Base-by-base conservation (phyloP, 768 basidiomycete genomes). In the Leucocoprinus sp. region DNA sequence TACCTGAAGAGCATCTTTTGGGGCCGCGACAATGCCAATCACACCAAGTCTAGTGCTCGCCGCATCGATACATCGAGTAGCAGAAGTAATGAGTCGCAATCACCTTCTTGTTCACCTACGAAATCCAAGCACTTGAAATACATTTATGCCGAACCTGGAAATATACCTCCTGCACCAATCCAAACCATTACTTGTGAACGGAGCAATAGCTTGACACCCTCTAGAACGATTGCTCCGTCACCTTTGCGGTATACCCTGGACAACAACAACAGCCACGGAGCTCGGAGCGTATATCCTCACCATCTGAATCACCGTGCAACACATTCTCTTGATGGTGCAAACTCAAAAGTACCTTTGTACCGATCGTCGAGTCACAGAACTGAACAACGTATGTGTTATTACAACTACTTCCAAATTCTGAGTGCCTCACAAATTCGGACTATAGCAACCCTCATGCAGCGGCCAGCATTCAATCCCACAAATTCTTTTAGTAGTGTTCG, bases 281-380 rank as follows among this genome's bases (percentile, higher is more conserved):
- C 64, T 47, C 62, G 64, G 50, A 60, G 59, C 37, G 58, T 60
- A 22, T 48, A 50, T 18, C 42, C 49, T 14, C 43, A 46, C 37
- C 57, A 61, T 33, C 49, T 62, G 17, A 58, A 60, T 22, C 33
- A 40, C 12, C 46, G 42, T 19, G 24, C 49, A 14, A 46, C 49
- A 12, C 52, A 51, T 12, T 42, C 50, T 6, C 26, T 45, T 18
- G 44, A 45, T 11, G 27, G 26, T 6, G 17, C 37, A 21, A 38
- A 38, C 39, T 43, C 52, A n/a, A 21, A 42, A 9, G 44, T 45
- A 9, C 64, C 65, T 5, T 48, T 70, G 35, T 64, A 67, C 28
- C 61, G 72, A 19, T 64, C 65, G 34, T 62, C 66, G 8, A 73
- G 72, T 54, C 67, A 70, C 57, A 68, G 64, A 51, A 60, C 64